Evolutionary conservation across 306 rosid genomes (phyloP), one percentile per base, ranked within the genome.

Genomic region (Boehmeria nivea): DNA sequence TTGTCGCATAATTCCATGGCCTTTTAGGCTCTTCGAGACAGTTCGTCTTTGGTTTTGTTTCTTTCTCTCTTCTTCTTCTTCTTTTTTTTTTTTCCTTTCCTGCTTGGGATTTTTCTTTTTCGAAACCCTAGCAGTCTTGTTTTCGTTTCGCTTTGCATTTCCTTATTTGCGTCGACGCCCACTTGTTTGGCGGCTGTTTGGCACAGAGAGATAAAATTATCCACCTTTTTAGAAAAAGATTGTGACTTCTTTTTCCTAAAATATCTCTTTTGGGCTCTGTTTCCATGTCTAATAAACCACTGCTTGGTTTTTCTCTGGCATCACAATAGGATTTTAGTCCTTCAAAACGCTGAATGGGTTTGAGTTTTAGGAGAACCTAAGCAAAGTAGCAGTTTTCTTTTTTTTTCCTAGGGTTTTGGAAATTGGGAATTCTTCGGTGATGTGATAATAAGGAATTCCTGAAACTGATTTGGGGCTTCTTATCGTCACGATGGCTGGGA

Each of bases 401-500:
- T 11, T 33, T 11, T 1, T 14, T 40, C 33, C 44, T 36, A 61
- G 57, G 51, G 68, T 34, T 64, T 21, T 27, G 3, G 20, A 9
- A 42, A 16, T 59, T 66, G 64, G 60, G 70, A 8, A 2, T 33
- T 66, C 59, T 42, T 54, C 44, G 54, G 64, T 53, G 57, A 60
- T 77, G 69, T 69, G 70, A 44, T 48, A 46, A 39, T 51, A n/a
- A 24, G 25, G 5, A 45, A 24, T 24, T 48, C 44, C 54, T 50
- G 26, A 3, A 46, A 20, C 9, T 16, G 21, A 46, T 57, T 46
- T 43, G 26, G 47, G 39, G 21, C 10, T 31, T 52, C 27, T 0
- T 25, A 58, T 13, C n/a, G 15, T 58, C 59, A 64, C 49, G 63
- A 76, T 83, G 87, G 54, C 76, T 38, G 46, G 40, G 69, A 59